Conservation (phyloP, 2,329 filamentous ascomycete species). For the Ceratocystis cubensis region DNA sequence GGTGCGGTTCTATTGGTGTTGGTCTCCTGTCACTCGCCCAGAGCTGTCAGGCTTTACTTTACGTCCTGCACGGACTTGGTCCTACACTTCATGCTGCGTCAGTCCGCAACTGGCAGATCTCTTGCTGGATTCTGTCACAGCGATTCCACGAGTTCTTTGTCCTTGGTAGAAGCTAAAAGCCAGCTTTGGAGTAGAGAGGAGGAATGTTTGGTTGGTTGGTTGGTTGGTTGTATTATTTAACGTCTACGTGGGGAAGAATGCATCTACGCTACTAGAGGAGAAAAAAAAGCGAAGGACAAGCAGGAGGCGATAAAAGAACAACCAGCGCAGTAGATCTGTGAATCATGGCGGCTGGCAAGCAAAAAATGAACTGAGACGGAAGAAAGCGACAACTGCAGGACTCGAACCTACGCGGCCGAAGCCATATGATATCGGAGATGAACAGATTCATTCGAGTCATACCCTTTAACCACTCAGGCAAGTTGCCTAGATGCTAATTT, state of each 20-base stretch:
- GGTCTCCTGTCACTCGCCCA: not conserved
- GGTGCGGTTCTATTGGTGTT: no score
- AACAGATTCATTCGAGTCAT: conserved; percentile 19
- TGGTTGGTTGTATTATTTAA: no score
- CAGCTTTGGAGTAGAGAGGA: not conserved
- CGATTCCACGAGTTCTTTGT: not conserved
- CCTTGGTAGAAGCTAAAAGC: not conserved
- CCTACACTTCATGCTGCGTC: no score
- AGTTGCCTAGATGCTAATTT: conserved; percentile 13
- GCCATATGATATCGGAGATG: conserved; percentile 18
- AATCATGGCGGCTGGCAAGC: no score
- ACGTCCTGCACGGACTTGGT: not conserved
- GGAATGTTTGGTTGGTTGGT: no score
- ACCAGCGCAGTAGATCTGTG: no score
- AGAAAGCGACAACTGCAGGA: conserved; percentile 17
- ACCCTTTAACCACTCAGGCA: conserved; percentile 21
- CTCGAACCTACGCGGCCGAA: conserved; percentile 19
- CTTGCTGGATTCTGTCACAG: not conserved
- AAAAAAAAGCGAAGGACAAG: no score
- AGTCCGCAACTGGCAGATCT: not conserved
- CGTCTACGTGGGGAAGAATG: not conserved
- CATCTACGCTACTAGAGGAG: no score
- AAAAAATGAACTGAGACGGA: not conserved
- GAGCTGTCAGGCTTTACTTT: not conserved
- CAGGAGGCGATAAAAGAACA: no score